Evolutionary conservation across 305 asterid genomes (phyloP), one percentile per base, ranked within the genome.

Genomic region (Fraxinus greggii): DNA sequence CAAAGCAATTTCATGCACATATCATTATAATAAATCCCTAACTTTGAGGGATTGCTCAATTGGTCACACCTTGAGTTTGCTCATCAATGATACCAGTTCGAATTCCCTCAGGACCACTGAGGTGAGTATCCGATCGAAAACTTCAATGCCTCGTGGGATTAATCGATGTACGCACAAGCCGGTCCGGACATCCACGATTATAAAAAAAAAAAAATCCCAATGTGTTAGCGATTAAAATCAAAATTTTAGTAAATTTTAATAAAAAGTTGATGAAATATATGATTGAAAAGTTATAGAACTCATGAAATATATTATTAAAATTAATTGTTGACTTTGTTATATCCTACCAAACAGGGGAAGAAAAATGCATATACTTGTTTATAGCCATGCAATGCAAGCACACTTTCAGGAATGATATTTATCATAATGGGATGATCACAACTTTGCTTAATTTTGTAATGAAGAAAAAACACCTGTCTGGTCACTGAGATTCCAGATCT

Each of bases 401-500:
- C 75, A 70, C 7, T 29, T 29, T 54, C 23, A 54, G 63, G 24
- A 54, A 54, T 54, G 5, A 54, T n/a, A 54, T 54, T 54, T 54
- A 48, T 82, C 40, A 35, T 78, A 69, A 33, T 70, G 26, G 75
- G 28, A 48, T 33, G 23, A 40, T 82, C 23, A 45, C 48, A 82
- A 3, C 26, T 77, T 45, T 82, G 75, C 32, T 26, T 63, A 74
- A 56, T 81, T 56, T 51, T 56, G 23, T 36, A 73, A 76, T 67
- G 19, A 38, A 35, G 21, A 17, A 24, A 76, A 5, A 48, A 80
- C 84, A 80, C 69, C 81, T 85, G 84, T 83, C 85, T 13, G 76
- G 38, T 82, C 12, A n/a, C 32, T 78, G 75, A 75, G 54, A 74
- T 10, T 85, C 88, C 79, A 81, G 85, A 78, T 78, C 79, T 67